phyloP scores from a whole-genome alignment of 2,329 filamentous ascomycete species.

The Cadophora sp. region DNA sequence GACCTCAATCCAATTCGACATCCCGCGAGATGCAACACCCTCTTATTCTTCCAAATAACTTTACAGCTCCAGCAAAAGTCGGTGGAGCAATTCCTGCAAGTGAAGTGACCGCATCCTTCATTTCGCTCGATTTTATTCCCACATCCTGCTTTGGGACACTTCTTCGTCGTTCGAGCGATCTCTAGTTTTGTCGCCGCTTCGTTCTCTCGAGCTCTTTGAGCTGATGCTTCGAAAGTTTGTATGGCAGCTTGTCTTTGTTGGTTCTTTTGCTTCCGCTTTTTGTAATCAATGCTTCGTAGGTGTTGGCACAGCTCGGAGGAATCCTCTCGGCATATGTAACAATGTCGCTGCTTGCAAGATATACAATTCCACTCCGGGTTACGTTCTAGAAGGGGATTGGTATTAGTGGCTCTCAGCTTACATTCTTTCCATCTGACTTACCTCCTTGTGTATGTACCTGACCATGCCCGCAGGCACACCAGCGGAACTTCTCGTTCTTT shows the following conservation, averaged over 20 bases:
- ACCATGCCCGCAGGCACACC: constrained; percentile 25
- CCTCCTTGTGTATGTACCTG: constrained; percentile 22
- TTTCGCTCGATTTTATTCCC: constrained; percentile 24
- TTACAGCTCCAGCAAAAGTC: constrained; percentile 27
- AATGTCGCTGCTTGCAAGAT: constrained; percentile 17
- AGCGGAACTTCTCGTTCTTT: constrained; percentile 23
- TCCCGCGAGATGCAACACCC: constrained; percentile 3
- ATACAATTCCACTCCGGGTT: constrained; percentile 23
- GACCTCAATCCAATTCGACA: constrained; percentile 15
- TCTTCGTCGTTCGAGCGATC: constrained; percentile 23
- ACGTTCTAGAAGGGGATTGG: not conserved
- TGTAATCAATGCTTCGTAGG: constrained; percentile 13
- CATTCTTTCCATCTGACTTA: not conserved
- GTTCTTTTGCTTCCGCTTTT: constrained; percentile 1
- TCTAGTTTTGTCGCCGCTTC: constrained; percentile 14
- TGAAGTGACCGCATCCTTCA: constrained; percentile 27
- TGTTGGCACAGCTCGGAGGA: constrained; percentile 5
- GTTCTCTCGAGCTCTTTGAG: constrained; percentile 13
- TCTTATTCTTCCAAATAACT: constrained; percentile 19
- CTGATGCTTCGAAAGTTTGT: not conserved
- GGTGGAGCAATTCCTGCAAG: constrained; percentile 20
- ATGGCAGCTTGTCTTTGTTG: not conserved
- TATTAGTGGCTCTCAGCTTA: not conserved
- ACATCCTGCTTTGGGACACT: constrained; percentile 26
- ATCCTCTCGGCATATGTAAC: constrained; percentile 20